Evolutionary conservation across 495 filamentous ascomycete species (phyloP).

Genomic region (Podospora sp.): DNA sequence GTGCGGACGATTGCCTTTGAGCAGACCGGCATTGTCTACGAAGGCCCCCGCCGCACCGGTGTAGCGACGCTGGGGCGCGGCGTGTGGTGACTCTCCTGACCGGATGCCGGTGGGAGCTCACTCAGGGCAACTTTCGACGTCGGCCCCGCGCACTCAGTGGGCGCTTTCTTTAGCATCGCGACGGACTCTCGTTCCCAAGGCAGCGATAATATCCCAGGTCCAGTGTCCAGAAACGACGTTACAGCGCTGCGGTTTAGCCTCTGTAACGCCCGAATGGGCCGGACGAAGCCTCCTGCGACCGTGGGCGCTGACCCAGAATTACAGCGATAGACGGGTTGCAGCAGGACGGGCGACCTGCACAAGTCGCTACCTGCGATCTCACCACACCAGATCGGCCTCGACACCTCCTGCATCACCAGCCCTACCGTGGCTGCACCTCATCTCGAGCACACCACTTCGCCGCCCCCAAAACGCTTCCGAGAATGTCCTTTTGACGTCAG

Average conservation of each 20-base stretch:
- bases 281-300: neutral
- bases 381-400: constrained; percentile 15
- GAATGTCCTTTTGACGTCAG: constrained; percentile 11
- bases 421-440: constrained; percentile 9
- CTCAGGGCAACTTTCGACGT: neutral
- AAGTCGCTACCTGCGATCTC: constrained; percentile 13
- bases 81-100: neutral
- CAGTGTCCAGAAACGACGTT: constrained; percentile 1
- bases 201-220: constrained; percentile 1
- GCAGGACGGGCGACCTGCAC: neutral
- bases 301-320: neutral
- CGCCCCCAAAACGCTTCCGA: constrained; percentile 5
- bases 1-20: neutral
- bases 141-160: neutral
- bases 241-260: neutral
- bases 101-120: neutral
- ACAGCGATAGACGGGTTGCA: constrained; percentile 7
- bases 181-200: neutral
- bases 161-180: constrained; percentile 14
- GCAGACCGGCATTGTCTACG: neutral
- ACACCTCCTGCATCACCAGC: constrained; percentile 18
- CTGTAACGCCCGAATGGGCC: constrained; percentile 6
- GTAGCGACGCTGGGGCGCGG: neutral
- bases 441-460: constrained; percentile 12
- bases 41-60: constrained; percentile 4